Evolutionary conservation across 2,329 filamentous ascomycete genomes (phyloP), one percentile per base, ranked within the genome.

Genomic region (Chrysoporthe cubensis): DNA sequence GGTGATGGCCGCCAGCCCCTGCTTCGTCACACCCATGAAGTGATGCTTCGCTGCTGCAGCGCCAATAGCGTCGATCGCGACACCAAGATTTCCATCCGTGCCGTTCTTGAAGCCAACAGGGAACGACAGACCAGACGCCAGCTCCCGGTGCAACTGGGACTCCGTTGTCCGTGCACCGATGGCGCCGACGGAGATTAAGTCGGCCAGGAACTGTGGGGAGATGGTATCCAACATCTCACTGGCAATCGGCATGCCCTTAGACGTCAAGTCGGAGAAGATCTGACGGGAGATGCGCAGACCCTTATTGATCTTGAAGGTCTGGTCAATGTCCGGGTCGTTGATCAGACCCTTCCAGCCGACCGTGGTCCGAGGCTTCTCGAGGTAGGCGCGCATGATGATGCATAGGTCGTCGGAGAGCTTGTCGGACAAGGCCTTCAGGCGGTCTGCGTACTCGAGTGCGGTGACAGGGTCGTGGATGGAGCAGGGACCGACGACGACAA

Each of bases 61-160:
- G 69, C 95, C 96, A 78, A 98, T 97, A 44, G 96, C 96, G 78
- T 99, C 96, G 75, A 98, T 96, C 26, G 95, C 94, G 26, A 98
- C 94, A 40, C 88, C 89, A 66, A 99, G 84, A 74, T 91, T 93
- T 54, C 96, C 96, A 76, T 99, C 96, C 34, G 96, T 99, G 70
- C 96, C 96, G 81, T 99, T 99, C 89, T 99, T 99, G 91, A 97
- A 99, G 69, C 96, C 96, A 73, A 99, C 94, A 32, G 96, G 96
- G 90, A 97, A 98, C 67, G 93, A 97, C 65, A 98, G 87, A 74
- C 96, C 96, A 40, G 92, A 96, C 5, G 96, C 96, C 71, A 99
- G 88, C 83, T 99, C 96, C 71, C 96, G 91, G 83, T 99, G 96
- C 72, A 98, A 85, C 83, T 99, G 96, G 66, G 92, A 96, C 83